Evolutionary conservation across 2,329 filamentous ascomycete genomes (phyloP).

Genomic region (Nothophoma quercina): DNA sequence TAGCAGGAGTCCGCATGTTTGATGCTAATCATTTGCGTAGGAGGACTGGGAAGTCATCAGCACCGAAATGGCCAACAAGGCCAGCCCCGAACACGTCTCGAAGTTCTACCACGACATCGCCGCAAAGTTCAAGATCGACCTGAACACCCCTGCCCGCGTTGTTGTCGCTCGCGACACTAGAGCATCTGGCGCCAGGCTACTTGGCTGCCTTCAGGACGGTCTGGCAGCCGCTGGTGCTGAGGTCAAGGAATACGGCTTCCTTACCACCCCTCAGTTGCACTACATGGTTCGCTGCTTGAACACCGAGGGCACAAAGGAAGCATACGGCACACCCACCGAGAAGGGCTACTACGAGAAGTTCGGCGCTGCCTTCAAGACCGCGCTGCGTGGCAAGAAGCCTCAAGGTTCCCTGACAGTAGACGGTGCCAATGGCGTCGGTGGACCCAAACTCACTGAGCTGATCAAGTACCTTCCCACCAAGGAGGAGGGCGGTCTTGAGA

Average conservation of each 20-base stretch:
- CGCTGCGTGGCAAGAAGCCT: conserved; percentile 75
- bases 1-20: neutral
- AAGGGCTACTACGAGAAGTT: conserved; percentile 96
- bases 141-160: conserved; percentile 75
- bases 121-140: conserved; percentile 64
- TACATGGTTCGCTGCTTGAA: conserved; percentile 96
- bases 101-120: conserved; percentile 79
- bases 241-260: conserved; percentile 83
- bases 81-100: conserved; percentile 75
- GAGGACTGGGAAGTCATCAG: conserved; percentile 89
- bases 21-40: conserved; percentile 46
- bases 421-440: conserved; percentile 96
- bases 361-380: conserved; percentile 79
- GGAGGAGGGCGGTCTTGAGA: conserved; percentile 72
- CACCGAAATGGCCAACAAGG: conserved; percentile 86
- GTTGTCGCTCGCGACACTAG: conserved; percentile 93
- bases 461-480: conserved; percentile 80
- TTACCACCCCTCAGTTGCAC: conserved; percentile 97
- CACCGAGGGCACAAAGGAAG: conserved; percentile 83
- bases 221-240: conserved; percentile 78
- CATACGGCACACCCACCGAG: conserved; percentile 90
- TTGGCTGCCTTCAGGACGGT: conserved; percentile 79
- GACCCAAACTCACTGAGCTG: conserved; percentile 85
- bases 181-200: conserved; percentile 85
- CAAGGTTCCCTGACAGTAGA: conserved; percentile 82